Conservation (phyloP, 257 asterid species). For the Solanum piurae region DNA sequence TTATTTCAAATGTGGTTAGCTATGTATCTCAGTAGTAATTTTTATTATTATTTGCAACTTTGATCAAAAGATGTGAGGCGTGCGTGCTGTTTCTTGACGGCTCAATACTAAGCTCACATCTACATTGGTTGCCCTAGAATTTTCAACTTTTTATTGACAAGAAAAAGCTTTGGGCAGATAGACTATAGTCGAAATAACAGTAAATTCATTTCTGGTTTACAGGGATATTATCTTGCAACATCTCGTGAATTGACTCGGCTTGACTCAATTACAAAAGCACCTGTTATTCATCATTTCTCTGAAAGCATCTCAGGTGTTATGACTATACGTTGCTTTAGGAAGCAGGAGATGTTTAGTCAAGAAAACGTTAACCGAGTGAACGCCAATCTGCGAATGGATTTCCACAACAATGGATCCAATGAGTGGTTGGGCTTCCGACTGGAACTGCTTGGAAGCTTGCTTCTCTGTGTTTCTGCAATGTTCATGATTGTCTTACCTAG, state of each 20-base stretch:
- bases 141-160: background rate
- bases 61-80: background rate
- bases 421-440: conserved; percentile 95
- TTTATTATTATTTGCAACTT: background rate
- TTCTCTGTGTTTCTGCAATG: conserved; percentile 73
- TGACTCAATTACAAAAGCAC: conserved; percentile 94
- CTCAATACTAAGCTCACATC: background rate
- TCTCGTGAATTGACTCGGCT: conserved; percentile 91
- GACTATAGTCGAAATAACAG: background rate
- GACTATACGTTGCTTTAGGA: conserved; percentile 82
- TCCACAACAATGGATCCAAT: conserved; percentile 83
- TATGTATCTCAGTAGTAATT: background rate
- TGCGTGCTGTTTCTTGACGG: background rate
- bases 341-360: conserved; percentile 54
- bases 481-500: conserved; percentile 86
- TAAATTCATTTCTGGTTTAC: conserved; percentile 5
- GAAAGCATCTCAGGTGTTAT: conserved; percentile 92
- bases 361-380: conserved; percentile 75
- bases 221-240: conserved; percentile 85
- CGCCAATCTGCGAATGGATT: conserved; percentile 78
- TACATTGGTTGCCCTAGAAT: background rate
- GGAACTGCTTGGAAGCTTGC: conserved; percentile 70
- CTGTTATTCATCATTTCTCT: conserved; percentile 89
- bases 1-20: background rate
- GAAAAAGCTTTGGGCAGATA: background rate